Evolutionary conservation across 768 basidiomycete species (phyloP).

Genomic region (Russula brevipes): DNA sequence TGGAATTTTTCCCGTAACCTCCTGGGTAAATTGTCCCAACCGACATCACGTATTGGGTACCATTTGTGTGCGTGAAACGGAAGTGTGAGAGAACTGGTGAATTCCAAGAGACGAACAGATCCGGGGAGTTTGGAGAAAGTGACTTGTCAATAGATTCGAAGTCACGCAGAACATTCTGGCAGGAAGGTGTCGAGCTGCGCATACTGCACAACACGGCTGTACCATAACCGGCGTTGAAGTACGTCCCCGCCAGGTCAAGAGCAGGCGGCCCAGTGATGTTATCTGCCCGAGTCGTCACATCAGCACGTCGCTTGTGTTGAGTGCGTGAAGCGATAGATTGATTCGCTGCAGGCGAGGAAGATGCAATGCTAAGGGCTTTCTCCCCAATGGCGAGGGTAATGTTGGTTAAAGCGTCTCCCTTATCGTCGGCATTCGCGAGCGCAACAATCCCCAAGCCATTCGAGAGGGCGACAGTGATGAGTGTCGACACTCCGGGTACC

Average conservation of each 20-base stretch:
- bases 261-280: too few relatives aligned
- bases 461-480: slow-evolving; percentile 34
- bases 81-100: neutral
- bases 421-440: slow-evolving; percentile 27
- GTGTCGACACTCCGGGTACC: slow-evolving; percentile 34
- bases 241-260: slow-evolving; percentile 7
- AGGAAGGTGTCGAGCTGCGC: slow-evolving; percentile 2
- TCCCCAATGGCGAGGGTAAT: neutral
- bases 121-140: neutral
- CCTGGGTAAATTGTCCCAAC: slow-evolving; percentile 8
- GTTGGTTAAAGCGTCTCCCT: neutral
- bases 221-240: slow-evolving; percentile 10
- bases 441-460: slow-evolving; percentile 35
- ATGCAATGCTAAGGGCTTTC: neutral
- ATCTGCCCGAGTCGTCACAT: too few relatives aligned
- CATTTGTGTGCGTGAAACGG: neutral
- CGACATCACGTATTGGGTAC: neutral
- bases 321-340: neutral
- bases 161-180: slow-evolving; percentile 4
- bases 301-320: neutral
- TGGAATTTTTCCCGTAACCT: slow-evolving; percentile 17
- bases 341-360: too few relatives aligned
- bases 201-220: neutral
- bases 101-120: slow-evolving; percentile 4
- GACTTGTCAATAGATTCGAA: slow-evolving; percentile 1